A percentile compares a stretch with the other conserved stretches of the same genome.
Conservation (phyloP, 192 early-diverging fungal genomes). For the Haplosporangium gracile region DNA sequence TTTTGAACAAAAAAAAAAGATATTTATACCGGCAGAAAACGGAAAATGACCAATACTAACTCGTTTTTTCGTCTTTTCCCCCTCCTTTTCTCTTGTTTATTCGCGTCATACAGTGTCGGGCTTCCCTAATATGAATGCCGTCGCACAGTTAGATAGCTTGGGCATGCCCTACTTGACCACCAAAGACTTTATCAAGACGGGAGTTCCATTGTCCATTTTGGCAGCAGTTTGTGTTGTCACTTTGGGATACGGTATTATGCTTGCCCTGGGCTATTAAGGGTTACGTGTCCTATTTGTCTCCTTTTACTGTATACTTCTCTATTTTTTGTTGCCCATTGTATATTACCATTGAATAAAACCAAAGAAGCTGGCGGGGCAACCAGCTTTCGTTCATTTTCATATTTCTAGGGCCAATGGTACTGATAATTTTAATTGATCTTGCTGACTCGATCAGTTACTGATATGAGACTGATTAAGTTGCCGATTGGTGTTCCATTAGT, state of each 20-base stretch:
- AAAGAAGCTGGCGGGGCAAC: too few species aligned
- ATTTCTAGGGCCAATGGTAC: too few species aligned
- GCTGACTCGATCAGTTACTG: too few species aligned
- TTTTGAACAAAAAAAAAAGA: too few species aligned
- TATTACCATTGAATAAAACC: not conserved
- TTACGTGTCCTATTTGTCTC: not conserved
- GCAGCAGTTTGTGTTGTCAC: conserved; percentile 65
- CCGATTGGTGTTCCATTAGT: too few species aligned
- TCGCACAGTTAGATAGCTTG: conserved; percentile 69
- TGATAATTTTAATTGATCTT: too few species aligned
- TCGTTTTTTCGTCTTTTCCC: not conserved
- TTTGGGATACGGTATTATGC: conserved; percentile 72
- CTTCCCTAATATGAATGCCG: conserved; percentile 83
- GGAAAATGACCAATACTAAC: not conserved
- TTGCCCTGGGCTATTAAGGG: conserved; percentile 11
- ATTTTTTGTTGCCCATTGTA: not conserved
- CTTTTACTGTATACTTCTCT: not conserved
- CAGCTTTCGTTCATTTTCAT: too few species aligned
- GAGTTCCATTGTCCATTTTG: conserved; percentile 65
- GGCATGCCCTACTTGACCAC: conserved; percentile 74
- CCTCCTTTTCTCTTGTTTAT: not conserved
- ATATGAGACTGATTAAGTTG: too few species aligned
- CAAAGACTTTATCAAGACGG: conserved; percentile 71
- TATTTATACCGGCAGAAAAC: not conserved
- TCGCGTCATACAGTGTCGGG: conserved; percentile 59